Base-by-base conservation (phyloP, 805 yeast genomes). In the Metschnikowia rubicola region DNA sequence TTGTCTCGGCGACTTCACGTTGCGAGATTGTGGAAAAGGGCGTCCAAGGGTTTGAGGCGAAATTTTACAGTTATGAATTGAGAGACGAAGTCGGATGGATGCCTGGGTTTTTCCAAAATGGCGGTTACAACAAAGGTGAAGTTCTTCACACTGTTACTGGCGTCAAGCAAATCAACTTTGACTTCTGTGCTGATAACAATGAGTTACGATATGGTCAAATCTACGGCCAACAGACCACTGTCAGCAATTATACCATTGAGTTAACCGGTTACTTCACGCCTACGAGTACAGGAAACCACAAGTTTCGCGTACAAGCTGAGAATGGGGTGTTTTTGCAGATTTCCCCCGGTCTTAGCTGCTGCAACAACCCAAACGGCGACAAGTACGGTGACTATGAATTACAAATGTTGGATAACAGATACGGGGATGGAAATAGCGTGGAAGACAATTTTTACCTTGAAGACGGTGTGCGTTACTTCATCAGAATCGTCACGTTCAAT, bases 241-340 rank as follows among this genome's bases (percentile, higher is more conserved):
- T 43, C 35, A 37, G 46, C 17, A 45, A 47, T 30, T 43, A 43
- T 29, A 43, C 51, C 4, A 15, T 47, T 30, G 51, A 47, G 11
- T 46, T 52, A 39, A 33, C 44, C 1, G 55, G 55, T 3, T 50
- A 35, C 37, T 52, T 52, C 37, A 30, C 33, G 1, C 50, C 55
- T 4, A 34, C 34, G 11, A 8, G 21, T 1, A 32, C 49, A 17
- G 53, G 55, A 17, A 10, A 12, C 10, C 51, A 46, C 48, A 39
- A 37, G 7, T 49, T 52, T 33, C 38, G 41, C 11, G 30, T 49
- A 11, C n/a, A 17, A 10, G 43, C 53, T 8, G 55, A 52, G 19
- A 50, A 52, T 19, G 55, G 55, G 26, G 55, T 46, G 4, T 44
- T 50, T 3, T 35, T 52, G 30, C 48, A 47, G 10, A 41, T 52